Base-by-base conservation (phyloP, 192 early-diverging fungal species). In the Paraglomus occultum region DNA sequence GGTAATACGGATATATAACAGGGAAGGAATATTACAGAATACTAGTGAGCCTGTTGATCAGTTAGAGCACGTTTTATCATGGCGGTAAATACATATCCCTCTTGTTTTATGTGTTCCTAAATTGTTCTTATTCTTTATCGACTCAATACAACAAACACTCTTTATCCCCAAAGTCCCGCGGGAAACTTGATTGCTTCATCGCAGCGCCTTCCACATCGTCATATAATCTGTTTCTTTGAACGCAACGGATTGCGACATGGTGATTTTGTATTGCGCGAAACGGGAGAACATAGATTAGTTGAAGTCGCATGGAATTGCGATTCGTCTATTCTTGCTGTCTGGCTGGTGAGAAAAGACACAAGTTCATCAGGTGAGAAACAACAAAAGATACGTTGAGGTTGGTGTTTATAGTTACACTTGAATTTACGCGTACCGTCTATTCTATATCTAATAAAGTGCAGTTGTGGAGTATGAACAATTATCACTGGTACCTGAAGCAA, bases 401-500 rank as follows among this genome's bases (percentile, higher is more conserved):
- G 17, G 8, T 60, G 3, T 31, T 31, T 3, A 3, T 31, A 31
- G 3, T 31, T 0, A 18, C 51, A 51, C 53, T n/a, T n/a, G n/a
- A 10, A 48, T 15, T 8, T 9, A 11, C 39, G 17, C 17, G 39
- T 0, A 43, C 2, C 5, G 17, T 61, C 49, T 64, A 48, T 42
- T 42, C 18, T 23, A 53, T 15, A 10, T 62, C 61, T 12, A 72
- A 73, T 0, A 73, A 74, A 69, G 85, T 99, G 54, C 93, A 99
- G 74, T 80, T 99, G 55, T 99, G 94, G 94, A 80, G 91, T 0
- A 91, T 89, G 75, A 87, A 85, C 61, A 99, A 99, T 85, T 99
- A 99, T 79, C 86, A 96, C 75, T 99, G 93, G 90, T 97, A 97
- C 71, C 64, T 97, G 60, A 95, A 95, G 77, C 94, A 96, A 78